Evolutionary conservation across 805 yeast genomes (phyloP).

Genomic region (Cyberlindnera samutprakarnensis): DNA sequence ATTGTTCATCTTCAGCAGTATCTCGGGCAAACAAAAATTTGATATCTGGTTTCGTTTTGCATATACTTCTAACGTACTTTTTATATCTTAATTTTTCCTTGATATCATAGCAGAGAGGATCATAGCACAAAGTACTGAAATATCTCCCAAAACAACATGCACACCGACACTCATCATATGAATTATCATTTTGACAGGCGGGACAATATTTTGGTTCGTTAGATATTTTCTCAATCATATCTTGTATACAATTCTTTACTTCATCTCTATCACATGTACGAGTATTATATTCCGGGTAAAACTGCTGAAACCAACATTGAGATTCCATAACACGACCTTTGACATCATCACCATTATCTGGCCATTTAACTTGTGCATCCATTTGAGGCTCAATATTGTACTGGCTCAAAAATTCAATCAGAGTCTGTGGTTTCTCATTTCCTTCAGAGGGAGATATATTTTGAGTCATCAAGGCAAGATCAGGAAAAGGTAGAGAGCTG

Average conservation of each 20-base stretch:
- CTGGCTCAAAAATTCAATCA: too few species aligned
- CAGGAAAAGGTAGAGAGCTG: neutral
- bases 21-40: constrained; percentile 7
- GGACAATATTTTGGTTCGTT: constrained; percentile 21
- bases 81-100: constrained; percentile 20
- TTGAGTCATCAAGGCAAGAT: neutral
- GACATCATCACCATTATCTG: constrained; percentile 22
- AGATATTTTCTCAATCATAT: constrained; percentile 14
- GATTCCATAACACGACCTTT: constrained; percentile 13
- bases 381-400: neutral
- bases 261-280: constrained; percentile 15
- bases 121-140: constrained; percentile 21
- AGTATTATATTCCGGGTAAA: constrained; percentile 17
- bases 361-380: constrained; percentile 11
- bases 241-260: constrained; percentile 18
- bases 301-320: constrained; percentile 14
- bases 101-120: constrained; percentile 17
- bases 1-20: too few species aligned
- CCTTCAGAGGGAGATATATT: too few species aligned
- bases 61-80: constrained; percentile 19
- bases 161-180: constrained; percentile 23
- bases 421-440: too few species aligned
- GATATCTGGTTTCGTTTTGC: constrained; percentile 16
- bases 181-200: constrained; percentile 21
- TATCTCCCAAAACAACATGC: constrained; percentile 22